Conservation (phyloP, 306 rosid genomes). For the Potentilla sterilis region DNA sequence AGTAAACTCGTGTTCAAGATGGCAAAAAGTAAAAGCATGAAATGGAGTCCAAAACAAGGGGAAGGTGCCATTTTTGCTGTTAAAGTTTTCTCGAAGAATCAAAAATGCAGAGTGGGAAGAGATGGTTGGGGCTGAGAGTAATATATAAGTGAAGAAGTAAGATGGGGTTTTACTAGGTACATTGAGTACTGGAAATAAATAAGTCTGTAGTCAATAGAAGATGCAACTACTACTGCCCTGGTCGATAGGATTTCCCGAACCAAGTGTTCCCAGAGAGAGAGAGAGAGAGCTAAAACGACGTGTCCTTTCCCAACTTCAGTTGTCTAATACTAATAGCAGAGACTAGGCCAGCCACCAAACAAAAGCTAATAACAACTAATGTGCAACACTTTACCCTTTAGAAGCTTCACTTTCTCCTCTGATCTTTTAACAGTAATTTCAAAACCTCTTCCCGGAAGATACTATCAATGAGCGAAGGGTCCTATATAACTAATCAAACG, state of each 20-base stretch:
- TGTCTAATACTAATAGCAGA: neutral
- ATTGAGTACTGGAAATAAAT: conserved; percentile 34
- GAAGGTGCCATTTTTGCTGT: conserved; percentile 42
- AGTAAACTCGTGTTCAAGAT: conserved; percentile 28
- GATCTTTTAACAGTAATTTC: neutral
- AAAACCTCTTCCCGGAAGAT: neutral
- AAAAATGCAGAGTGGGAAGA: conserved; percentile 36
- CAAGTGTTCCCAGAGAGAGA: conserved; percentile 19
- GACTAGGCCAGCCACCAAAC: conserved; percentile 49
- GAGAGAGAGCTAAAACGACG: neutral
- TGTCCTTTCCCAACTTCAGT: neutral
- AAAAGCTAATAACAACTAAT: conserved; percentile 36
- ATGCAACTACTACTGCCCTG: conserved; percentile 70
- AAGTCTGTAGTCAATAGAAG: conserved; percentile 63
- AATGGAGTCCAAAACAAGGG: conserved; percentile 24
- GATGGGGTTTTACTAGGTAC: conserved; percentile 20
- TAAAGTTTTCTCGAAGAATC: conserved; percentile 23
- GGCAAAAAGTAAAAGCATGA: conserved; percentile 32
- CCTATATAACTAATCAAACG: neutral
- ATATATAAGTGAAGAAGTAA: conserved; percentile 30
- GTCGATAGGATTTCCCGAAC: conserved; percentile 64
- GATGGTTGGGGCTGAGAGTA: conserved; percentile 38
- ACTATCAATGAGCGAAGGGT: neutral
- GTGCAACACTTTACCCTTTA: conserved; percentile 1
- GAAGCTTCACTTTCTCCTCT: conserved; percentile 6